Base-by-base conservation (phyloP, 768 basidiomycete genomes). In the Leccinum subgranulosum region DNA sequence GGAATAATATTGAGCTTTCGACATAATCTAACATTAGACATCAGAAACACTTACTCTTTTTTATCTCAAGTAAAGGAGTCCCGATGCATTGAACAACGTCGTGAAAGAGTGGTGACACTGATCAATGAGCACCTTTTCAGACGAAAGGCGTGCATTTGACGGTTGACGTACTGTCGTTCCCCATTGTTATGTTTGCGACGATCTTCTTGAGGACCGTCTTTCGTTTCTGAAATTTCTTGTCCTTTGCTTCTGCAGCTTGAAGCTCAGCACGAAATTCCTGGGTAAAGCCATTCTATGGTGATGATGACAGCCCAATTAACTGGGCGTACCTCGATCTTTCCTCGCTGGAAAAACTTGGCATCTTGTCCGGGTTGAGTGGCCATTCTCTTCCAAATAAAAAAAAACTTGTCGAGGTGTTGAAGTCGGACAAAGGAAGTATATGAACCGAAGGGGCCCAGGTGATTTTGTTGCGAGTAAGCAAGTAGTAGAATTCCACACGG, bases 151-250 rank as follows among this genome's bases (percentile, higher is more conserved):
- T 41, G 45, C 45, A 36, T 21, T 51, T 54, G 49, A 56, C 50
- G 39, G 60, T 59, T 53, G 61, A 85, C 94, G 76, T 70, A 97
- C 96, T 95, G 75, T 98, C 95, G 69, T 94, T 97, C 46, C 97
- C 97, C 95, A 99, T 98, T 4, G 97, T 99, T 73, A 98, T 98
- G 74, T 98, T 98, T 43, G 97, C 97, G 12, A 98, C 94, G 59
- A 98, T 89, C 79, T 95, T 96, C 83, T 99, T 98, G 65, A 98
- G 75, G 19, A 92, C 89, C 0, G 85, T 94, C 82, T 94, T 98
- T 66, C 94, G 84, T 75, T 95, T 95, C 64, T 85, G 77, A 63
- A 84, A 98, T 67, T 94, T 96, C 81, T 98, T 99, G 81, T 99
- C 97, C 76, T 97, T 97, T 61, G 88, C 80, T 71, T 94, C 93